Base-by-base conservation (phyloP, 2,329 filamentous ascomycete genomes). In the Corinectria fuckeliana region DNA sequence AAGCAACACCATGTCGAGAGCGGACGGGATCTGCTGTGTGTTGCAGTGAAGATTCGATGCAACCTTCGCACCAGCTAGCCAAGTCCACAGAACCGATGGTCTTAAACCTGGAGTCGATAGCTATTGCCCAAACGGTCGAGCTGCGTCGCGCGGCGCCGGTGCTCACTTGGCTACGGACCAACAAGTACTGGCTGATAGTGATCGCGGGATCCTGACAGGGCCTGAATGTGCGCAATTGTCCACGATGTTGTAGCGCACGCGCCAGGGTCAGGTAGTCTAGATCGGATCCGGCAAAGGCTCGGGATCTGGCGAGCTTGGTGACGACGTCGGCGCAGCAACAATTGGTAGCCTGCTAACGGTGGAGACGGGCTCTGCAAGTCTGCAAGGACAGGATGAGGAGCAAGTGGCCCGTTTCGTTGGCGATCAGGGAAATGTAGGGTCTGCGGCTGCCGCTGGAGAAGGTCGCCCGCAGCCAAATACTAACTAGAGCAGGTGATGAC, bases 121-220 rank as follows among this genome's bases (percentile, higher is more conserved):
- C 49, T 61, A 66, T 64, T 70, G 60, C 70, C 70, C 42, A 57
- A 72, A 71, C 45, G 56, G 70, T 72, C 69, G 70, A 72, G 63
- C 58, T 72, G 70, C 70, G 67, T 72, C 63, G 64, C 64, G 68
- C 65, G 62, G 64, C 68, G 64, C 50, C 63, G 59, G 62, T 62
- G 61, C 60, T 67, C 63, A 63, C 56, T 61, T 64, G 61, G 56
- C 58, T 60, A 58, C 60, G 58, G 61, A 67, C 67, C 69, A 71
- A 69, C 69, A 63, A 60, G 36, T 69, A 63, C 62, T 67, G 60
- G 60, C 56, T 63, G 62, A 70, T 69, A 70, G 58, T 65, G 68
- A 68, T 67, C 62, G 59, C 61, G 62, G 58, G 57, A 65, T 71
- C 58, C 68, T 69, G 52, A 66, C 68, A 69, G 68, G 66, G 60